Conservation (phyloP, 129 eudicot species). For the Arctium lappa region DNA sequence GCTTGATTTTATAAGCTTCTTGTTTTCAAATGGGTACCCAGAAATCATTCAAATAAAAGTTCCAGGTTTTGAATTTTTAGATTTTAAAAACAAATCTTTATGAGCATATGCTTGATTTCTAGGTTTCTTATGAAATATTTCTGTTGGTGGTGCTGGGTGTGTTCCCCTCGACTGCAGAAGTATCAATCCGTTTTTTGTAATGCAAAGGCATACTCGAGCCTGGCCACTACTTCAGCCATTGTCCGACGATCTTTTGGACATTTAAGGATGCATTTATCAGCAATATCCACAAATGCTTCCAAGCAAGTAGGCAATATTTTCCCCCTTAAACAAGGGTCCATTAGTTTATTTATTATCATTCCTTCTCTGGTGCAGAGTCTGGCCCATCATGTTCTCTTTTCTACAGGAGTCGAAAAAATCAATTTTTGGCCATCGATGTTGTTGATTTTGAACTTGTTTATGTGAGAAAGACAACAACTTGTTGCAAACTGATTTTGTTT, state of each 20-base stretch:
- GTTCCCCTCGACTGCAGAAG: background rate
- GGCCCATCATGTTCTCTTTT: background rate
- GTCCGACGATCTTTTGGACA: constrained; percentile 9
- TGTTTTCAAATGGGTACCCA: too few relatives aligned
- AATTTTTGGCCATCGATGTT: too few relatives aligned
- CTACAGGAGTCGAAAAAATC: too few relatives aligned
- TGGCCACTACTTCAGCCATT: constrained; percentile 17
- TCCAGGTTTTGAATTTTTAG: too few relatives aligned
- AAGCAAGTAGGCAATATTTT: background rate
- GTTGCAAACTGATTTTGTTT: too few relatives aligned
- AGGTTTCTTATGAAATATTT: too few relatives aligned
- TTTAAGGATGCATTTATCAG: constrained; percentile 6
- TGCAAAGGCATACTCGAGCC: constrained; percentile 14
- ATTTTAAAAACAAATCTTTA: too few relatives aligned
- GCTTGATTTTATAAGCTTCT: too few relatives aligned
- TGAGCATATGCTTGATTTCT: too few relatives aligned
- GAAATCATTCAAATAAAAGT: too few relatives aligned
- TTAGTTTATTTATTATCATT: constrained; percentile 1
- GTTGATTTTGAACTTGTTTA: too few relatives aligned
- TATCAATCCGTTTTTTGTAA: background rate
- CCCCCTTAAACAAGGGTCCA: constrained; percentile 17
- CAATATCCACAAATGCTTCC: constrained; percentile 14
- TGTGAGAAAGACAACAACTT: too few relatives aligned
- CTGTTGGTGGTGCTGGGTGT: background rate
- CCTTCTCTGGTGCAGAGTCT: constrained; percentile 12